A percentile compares a stretch with the other conserved stretches of the same genome.
phyloP scores from a whole-genome alignment of 805 yeast species.

The Maudiozyma turicensis region DNA sequence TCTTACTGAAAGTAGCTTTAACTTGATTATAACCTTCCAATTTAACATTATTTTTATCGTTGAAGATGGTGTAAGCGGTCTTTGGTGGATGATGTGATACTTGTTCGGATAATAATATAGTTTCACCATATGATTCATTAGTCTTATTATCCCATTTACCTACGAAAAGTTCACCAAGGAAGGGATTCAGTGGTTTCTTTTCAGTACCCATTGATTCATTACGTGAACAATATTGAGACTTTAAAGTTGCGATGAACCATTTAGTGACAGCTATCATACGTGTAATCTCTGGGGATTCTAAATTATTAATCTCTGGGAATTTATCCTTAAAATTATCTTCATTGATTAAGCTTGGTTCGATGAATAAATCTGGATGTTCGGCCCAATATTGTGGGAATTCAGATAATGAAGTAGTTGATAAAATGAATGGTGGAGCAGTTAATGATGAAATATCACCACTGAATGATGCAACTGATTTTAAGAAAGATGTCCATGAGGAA shows the following conservation, averaged over 20 bases:
- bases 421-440: constrained; percentile 95
- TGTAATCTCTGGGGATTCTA: constrained; percentile 35
- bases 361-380: constrained; percentile 75
- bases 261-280: constrained; percentile 72
- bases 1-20: constrained; percentile 70
- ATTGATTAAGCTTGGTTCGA: constrained; percentile 51
- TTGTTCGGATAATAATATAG: constrained; percentile 77
- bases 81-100: constrained; percentile 97
- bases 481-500: constrained; percentile 82
- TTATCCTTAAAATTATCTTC: constrained; percentile 13
- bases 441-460: constrained; percentile 88
- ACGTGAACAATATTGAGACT: constrained; percentile 90
- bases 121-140: constrained; percentile 55
- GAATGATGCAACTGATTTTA: constrained; percentile 83
- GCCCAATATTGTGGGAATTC: constrained; percentile 97
- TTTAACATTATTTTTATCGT: constrained; percentile 56
- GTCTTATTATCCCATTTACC: constrained; percentile 71
- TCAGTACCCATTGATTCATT: constrained; percentile 89
- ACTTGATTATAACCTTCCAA: constrained; percentile 88
- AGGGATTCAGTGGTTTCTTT: constrained; percentile 95
- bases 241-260: constrained; percentile 86
- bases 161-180: constrained; percentile 86
- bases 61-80: constrained; percentile 81
- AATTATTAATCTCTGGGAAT: constrained; percentile 30
- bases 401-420: constrained; percentile 77